A percentile compares a stretch with the other conserved stretches of the same genome.
These are phyloP conservation scores for Emericellopsis terricola DNA, from an alignment of 495 filamentous ascomycete species.

Conservation along the genomic window DNA sequence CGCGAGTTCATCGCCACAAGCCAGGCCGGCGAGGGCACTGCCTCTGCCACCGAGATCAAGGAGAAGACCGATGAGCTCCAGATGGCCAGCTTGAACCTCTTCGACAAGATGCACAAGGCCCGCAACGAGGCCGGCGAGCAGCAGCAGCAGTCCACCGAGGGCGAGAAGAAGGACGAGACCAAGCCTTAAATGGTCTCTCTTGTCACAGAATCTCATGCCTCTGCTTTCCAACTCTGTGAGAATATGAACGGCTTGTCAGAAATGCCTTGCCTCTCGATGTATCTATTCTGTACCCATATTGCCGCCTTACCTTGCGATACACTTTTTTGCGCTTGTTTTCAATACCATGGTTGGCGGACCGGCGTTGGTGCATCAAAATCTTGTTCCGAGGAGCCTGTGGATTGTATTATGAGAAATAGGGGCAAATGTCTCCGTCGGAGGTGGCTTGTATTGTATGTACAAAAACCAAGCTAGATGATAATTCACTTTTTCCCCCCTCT, in stretches of 20 bases:
- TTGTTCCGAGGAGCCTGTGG: not conserved
- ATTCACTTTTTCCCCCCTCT: constrained; percentile 3
- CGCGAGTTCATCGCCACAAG: constrained; percentile 87
- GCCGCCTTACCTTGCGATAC: constrained; percentile 1
- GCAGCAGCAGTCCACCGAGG: constrained; percentile 42
- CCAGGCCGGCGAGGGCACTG: constrained; percentile 75
- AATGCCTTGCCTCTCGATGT: constrained; percentile 2
- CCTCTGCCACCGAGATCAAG: constrained; percentile 84
- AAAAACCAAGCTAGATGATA: constrained; percentile 3
- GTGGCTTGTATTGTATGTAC: not conserved
- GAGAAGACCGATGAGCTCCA: constrained; percentile 96
- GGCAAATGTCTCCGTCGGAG: not conserved
- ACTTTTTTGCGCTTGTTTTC: constrained; percentile 1
- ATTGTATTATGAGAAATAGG: constrained; percentile 1
- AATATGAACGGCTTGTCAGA: not conserved
- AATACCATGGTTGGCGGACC: constrained; percentile 3
- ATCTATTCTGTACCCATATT: constrained; percentile 4
- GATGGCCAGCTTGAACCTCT: constrained; percentile 84
- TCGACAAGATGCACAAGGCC: constrained; percentile 99
- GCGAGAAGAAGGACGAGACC: constrained; percentile 65
- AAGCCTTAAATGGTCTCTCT: constrained; percentile 28
- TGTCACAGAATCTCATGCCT: no score
- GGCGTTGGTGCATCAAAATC: constrained; percentile 4
- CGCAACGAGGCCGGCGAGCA: constrained; percentile 35
- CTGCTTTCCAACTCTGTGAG: no score